Conservation (phyloP, 305 asterid genomes). For the Fraxinus sp. region DNA sequence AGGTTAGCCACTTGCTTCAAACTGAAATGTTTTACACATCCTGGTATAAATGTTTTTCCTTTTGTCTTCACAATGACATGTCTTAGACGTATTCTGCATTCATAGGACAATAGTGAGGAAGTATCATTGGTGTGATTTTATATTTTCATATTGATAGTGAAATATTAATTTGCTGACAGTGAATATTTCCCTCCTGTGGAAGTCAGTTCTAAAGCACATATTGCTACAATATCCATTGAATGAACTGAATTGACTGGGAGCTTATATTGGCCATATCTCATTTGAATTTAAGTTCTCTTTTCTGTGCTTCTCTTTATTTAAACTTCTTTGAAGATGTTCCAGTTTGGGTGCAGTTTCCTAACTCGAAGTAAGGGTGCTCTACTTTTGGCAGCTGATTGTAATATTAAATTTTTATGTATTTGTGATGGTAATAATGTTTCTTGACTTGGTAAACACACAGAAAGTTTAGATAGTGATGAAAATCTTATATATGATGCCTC, state of each 20-base stretch:
- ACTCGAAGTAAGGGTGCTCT: not conserved
- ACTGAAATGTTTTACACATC: not conserved
- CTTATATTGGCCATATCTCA: not conserved
- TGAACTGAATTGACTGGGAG: not conserved
- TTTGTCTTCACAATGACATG: not conserved
- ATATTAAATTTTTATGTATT: not conserved
- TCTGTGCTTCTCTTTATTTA: not conserved
- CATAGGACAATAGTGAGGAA: not conserved
- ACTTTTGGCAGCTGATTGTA: not conserved
- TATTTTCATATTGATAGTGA: not conserved
- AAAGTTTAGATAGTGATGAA: not conserved
- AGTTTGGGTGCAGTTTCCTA: not conserved
- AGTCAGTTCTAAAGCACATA: not conserved
- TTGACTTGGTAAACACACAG: not conserved
- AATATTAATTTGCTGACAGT: not conserved
- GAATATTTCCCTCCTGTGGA: not conserved
- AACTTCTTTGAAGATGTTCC: not conserved
- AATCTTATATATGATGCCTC: not conserved
- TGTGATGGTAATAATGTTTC: not conserved
- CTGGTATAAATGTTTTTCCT: not conserved
- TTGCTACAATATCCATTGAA: not conserved
- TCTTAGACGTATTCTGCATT: constrained; percentile 1
- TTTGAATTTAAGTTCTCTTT: not conserved
- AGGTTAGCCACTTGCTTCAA: constrained; percentile 53
- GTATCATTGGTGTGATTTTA: not conserved